phyloP scores from a whole-genome alignment of 192 early-diverging fungal species.

The Backusella parvicylindrica region DNA sequence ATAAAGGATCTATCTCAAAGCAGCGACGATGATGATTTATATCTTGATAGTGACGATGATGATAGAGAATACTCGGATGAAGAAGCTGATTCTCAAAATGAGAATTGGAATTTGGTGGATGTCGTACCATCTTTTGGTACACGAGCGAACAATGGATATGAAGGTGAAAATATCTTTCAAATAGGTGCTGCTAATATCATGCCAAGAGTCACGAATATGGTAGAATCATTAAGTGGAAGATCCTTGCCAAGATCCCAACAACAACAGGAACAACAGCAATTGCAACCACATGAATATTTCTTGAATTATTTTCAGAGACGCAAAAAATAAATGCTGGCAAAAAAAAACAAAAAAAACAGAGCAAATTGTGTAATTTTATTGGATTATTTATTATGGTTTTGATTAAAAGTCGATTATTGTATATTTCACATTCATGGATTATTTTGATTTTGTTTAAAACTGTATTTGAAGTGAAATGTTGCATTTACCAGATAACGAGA shows the following conservation, averaged over 20 bases:
- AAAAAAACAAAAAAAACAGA: too few relatives aligned
- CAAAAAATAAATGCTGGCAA: background rate
- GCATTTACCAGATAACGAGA: too few relatives aligned
- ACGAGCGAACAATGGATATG: conserved; percentile 4
- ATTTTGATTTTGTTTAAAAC: too few relatives aligned
- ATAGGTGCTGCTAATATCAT: conserved; percentile 16
- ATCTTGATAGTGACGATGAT: conserved; percentile 11
- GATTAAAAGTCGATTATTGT: too few relatives aligned
- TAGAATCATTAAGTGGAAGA: conserved; percentile 5
- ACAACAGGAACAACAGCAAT: background rate
- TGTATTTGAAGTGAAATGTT: too few relatives aligned
- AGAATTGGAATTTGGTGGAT: conserved; percentile 36
- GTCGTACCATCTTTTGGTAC: conserved; percentile 22
- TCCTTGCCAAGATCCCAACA: background rate
- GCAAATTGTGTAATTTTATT: too few relatives aligned
- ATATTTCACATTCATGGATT: too few relatives aligned
- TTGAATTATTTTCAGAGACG: background rate
- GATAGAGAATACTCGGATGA: background rate
- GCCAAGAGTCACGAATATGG: conserved; percentile 28
- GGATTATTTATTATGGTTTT: too few relatives aligned
- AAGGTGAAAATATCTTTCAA: conserved; percentile 25
- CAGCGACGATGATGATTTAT: background rate
- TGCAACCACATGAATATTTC: background rate
- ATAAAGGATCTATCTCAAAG: background rate
- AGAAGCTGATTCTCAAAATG: background rate